Conservation (phyloP, 1,284 basidiomycete species). For the Malassezia brasiliensis region DNA sequence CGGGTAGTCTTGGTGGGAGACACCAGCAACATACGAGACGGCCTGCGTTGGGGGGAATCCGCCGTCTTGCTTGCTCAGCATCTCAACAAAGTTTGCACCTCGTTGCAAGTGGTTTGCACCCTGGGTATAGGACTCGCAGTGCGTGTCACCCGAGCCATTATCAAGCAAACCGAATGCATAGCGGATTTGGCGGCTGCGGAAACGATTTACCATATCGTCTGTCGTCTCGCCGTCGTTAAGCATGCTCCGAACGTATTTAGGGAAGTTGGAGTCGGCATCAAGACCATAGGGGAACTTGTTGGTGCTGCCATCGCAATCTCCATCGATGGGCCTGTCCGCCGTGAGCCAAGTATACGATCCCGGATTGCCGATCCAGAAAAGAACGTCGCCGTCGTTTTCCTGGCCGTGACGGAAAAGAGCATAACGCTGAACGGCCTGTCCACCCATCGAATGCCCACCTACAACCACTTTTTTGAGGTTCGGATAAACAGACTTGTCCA, state of each 20-base stretch:
- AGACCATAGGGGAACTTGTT: slow-evolving; percentile 6
- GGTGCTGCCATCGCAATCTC: background rate
- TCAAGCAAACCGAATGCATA: slow-evolving; percentile 35
- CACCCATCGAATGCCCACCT: slow-evolving; percentile 40
- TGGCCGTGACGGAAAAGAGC: slow-evolving; percentile 32
- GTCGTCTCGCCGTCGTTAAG: slow-evolving; percentile 16
- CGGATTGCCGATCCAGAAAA: slow-evolving; percentile 34
- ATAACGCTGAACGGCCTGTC: slow-evolving; percentile 32
- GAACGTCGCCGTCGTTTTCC: slow-evolving; percentile 20
- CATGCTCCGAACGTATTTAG: slow-evolving; percentile 21
- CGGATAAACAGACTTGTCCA: slow-evolving; percentile 34
- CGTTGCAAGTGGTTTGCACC: slow-evolving; percentile 32
- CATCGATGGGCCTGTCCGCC: slow-evolving; percentile 15
- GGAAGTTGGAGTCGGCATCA: slow-evolving; percentile 6
- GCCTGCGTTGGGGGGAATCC: slow-evolving; percentile 29
- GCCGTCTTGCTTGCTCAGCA: background rate
- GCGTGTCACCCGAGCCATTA: slow-evolving; percentile 40
- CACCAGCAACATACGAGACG: slow-evolving; percentile 31
- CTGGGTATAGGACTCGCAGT: slow-evolving; percentile 31
- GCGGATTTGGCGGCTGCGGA: slow-evolving; percentile 27
- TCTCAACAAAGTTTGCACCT: slow-evolving; percentile 5
- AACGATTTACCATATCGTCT: slow-evolving; percentile 21
- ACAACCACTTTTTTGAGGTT: slow-evolving; percentile 30
- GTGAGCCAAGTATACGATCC: slow-evolving; percentile 31
- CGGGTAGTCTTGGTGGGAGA: slow-evolving; percentile 39